phyloP scores from a whole-genome alignment of 176 grass and related monocot genomes.

The Rhynchospora pubera region DNA sequence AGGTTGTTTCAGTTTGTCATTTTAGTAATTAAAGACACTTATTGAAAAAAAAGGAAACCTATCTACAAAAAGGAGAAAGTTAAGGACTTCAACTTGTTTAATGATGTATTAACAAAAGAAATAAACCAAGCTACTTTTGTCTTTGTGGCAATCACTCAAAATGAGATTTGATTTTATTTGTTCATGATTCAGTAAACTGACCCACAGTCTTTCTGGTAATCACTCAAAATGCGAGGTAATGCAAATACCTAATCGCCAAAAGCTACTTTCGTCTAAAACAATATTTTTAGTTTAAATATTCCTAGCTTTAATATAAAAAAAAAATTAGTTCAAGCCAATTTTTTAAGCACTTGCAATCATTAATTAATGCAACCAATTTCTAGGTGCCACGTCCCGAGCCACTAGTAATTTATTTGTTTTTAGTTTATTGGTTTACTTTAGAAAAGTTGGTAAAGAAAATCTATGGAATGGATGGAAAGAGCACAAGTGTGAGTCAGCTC shows the following conservation, averaged over 20 bases:
- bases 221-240: not conserved
- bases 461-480: not conserved
- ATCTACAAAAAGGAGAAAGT: too few relatives aligned
- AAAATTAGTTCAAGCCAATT: not conserved
- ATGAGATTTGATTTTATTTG: not conserved
- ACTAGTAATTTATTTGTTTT: not conserved
- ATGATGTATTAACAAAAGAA: not conserved
- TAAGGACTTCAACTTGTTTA: too few relatives aligned
- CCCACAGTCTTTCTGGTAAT: not conserved
- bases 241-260: conserved; percentile 14
- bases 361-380: not conserved
- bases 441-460: conserved; percentile 6
- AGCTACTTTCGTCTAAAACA: not conserved
- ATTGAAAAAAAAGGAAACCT: too few relatives aligned
- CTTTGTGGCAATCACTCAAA: not conserved
- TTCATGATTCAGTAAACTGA: not conserved
- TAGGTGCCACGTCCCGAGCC: not conserved
- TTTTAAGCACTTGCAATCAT: not conserved
- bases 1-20: too few relatives aligned
- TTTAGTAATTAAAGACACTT: too few relatives aligned
- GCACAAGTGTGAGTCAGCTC: conserved; percentile 4
- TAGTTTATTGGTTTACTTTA: conserved; percentile 1
- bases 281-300: not conserved
- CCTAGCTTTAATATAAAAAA: not conserved
- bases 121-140: not conserved